Evolutionary conservation across 1,139 yeast genomes (phyloP).

Genomic region (Pichia sp.): DNA sequence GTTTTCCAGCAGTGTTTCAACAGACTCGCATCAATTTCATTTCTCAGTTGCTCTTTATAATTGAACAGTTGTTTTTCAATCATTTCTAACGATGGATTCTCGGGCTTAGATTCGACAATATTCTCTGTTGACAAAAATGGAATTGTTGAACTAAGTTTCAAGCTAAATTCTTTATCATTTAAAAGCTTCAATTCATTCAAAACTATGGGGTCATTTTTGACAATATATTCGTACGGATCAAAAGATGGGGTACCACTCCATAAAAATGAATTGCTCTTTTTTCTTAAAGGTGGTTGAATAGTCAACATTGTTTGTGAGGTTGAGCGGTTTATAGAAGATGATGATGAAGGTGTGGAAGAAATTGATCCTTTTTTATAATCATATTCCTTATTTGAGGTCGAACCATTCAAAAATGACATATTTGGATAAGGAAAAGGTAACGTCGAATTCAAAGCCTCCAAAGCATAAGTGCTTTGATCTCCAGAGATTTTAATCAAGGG

Average conservation of each 20-base stretch:
- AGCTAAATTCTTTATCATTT: background rate
- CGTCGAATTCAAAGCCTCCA: constrained; percentile 16
- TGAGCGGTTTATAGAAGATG: constrained; percentile 1
- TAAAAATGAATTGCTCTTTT: constrained; percentile 26
- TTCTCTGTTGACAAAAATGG: constrained; percentile 23
- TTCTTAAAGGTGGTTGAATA: constrained; percentile 16
- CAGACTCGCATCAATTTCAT: constrained; percentile 16
- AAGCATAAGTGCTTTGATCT: constrained; percentile 20
- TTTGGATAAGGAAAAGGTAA: constrained; percentile 26
- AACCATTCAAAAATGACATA: constrained; percentile 15
- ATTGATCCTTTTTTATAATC: background rate
- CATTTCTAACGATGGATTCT: constrained; percentile 15
- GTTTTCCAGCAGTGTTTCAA: constrained; percentile 15
- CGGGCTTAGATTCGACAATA: background rate
- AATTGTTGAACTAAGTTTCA: constrained; percentile 17
- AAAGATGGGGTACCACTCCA: constrained; percentile 22
- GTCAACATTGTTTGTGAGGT: constrained; percentile 3
- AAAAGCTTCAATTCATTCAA: constrained; percentile 21
- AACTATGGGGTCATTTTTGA: constrained; percentile 17
- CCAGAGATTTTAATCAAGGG: constrained; percentile 38
- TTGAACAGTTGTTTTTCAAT: constrained; percentile 16
- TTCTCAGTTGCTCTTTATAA: constrained; percentile 3
- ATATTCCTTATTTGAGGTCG: background rate
- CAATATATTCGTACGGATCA: constrained; percentile 33
- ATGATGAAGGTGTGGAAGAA: constrained; percentile 2